phyloP scores from a whole-genome alignment of 1,284 basidiomycete species.

The Hemileia vastatrix region DNA sequence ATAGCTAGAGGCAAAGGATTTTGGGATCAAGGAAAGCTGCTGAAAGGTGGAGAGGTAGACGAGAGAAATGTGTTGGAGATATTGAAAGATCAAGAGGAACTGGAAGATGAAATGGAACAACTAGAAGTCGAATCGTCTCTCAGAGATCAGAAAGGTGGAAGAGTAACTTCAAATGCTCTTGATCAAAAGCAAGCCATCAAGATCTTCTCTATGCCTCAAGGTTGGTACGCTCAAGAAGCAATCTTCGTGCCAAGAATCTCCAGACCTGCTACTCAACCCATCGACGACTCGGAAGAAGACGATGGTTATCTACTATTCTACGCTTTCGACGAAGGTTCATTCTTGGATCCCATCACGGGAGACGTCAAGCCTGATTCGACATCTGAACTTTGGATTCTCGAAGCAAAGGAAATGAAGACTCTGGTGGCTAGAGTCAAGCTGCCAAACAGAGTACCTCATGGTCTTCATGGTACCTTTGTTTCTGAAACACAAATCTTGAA shows the following conservation, averaged over 20 bases:
- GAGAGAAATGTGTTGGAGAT: slow-evolving; percentile 44
- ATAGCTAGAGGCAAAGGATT: slow-evolving; percentile 39
- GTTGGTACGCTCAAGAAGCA: slow-evolving; percentile 48
- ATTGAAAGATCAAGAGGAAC: slow-evolving; percentile 36
- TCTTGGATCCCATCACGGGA: slow-evolving; percentile 44
- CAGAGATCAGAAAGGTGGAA: neutral
- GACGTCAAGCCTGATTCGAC: slow-evolving; percentile 40
- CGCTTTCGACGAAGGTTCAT: slow-evolving; percentile 48
- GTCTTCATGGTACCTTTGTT: slow-evolving; percentile 44
- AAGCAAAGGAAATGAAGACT: slow-evolving; percentile 46
- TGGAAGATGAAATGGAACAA: slow-evolving; percentile 15
- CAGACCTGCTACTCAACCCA: slow-evolving; percentile 16
- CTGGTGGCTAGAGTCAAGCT: slow-evolving; percentile 47
- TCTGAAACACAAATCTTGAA: slow-evolving; percentile 34
- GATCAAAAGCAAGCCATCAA: slow-evolving; percentile 34
- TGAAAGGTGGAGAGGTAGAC: slow-evolving; percentile 43
- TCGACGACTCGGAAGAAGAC: too few species aligned
- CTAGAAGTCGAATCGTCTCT: slow-evolving; percentile 25
- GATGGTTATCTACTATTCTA: slow-evolving; percentile 50
- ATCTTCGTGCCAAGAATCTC: slow-evolving; percentile 47
- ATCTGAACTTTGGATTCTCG: slow-evolving; percentile 49
- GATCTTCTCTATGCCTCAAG: slow-evolving; percentile 47
- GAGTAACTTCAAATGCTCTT: neutral
- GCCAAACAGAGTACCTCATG: slow-evolving; percentile 47
- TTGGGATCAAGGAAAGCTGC: slow-evolving; percentile 29